A percentile compares a stretch with the other conserved stretches of the same genome.
Conservation (phyloP, 2,329 filamentous ascomycete species). For the Sclerotinia borealis region DNA sequence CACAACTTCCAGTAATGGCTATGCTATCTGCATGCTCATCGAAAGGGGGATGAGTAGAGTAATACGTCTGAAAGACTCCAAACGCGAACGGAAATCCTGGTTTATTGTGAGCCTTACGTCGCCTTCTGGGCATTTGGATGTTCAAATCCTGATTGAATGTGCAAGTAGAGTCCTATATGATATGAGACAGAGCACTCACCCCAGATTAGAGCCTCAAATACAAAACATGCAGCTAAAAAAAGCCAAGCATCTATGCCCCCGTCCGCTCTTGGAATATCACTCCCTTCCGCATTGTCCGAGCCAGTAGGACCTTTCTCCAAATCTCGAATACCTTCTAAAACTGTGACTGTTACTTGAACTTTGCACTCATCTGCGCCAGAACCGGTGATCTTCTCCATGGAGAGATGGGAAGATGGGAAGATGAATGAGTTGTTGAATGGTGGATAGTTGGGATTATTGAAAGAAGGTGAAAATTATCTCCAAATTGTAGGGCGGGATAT, state of each 20-base stretch:
- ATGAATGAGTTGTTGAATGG: not conserved
- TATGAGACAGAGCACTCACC: slow-evolving; percentile 33
- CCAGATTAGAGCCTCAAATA: slow-evolving; percentile 49
- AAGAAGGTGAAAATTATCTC: not conserved
- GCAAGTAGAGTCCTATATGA: not conserved
- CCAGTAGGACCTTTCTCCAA: not conserved
- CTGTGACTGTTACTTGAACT: not conserved
- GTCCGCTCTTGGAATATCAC: slow-evolving; percentile 38
- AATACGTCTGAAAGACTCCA: slow-evolving; percentile 41
- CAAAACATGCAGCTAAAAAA: slow-evolving; percentile 44
- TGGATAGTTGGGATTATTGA: not conserved
- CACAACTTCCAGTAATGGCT: slow-evolving; percentile 38
- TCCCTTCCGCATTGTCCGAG: not conserved
- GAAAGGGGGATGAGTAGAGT: slow-evolving; percentile 35
- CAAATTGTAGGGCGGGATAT: not conserved
- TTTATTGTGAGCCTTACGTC: slow-evolving; percentile 1
- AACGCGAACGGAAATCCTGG: slow-evolving; percentile 35
- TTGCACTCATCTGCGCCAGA: not conserved
- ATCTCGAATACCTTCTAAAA: not conserved
- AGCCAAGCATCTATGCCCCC: slow-evolving; percentile 46
- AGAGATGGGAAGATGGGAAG: not conserved
- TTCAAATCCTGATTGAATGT: too few relatives aligned
- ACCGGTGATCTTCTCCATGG: not conserved
- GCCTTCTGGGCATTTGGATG: too few relatives aligned
- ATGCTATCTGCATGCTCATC: slow-evolving; percentile 35